These are phyloP conservation scores for Cytospora schulzeri DNA, from an alignment of 2,329 filamentous ascomycete species.

Conservation along the genomic window DNA sequence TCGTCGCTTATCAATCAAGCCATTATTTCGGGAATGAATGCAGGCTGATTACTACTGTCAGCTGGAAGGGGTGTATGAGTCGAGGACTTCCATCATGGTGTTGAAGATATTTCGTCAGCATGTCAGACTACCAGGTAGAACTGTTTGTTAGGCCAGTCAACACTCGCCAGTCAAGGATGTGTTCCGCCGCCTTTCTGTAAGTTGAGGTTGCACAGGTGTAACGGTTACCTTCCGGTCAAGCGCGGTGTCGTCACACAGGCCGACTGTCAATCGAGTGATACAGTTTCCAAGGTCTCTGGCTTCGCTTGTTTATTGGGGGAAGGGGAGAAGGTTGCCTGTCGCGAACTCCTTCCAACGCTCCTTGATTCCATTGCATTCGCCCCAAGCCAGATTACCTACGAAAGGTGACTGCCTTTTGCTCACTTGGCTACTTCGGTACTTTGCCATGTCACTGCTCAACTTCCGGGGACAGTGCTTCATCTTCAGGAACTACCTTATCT, in stretches of 20 bases:
- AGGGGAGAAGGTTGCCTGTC: not conserved
- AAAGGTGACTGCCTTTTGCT: not conserved
- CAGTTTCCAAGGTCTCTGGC: not conserved
- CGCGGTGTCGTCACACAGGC: slow-evolving; percentile 20
- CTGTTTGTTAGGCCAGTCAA: not conserved
- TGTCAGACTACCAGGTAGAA: not conserved
- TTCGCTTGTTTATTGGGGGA: not conserved
- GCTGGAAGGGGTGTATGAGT: not conserved
- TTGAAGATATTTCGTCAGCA: not conserved
- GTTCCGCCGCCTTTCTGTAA: not conserved
- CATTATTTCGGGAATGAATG: not conserved
- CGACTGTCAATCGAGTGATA: slow-evolving; percentile 11
- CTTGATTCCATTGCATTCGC: not conserved
- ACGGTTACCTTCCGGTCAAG: slow-evolving; percentile 9
- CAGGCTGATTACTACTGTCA: slow-evolving; percentile 10
- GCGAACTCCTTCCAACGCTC: not conserved
- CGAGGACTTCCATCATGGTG: not conserved
- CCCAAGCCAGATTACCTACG: not conserved
- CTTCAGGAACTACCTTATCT: not conserved
- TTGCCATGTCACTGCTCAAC: not conserved
- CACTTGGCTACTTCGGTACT: not conserved
- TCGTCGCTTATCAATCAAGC: not conserved
- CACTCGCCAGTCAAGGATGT: not conserved
- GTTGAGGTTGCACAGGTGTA: not conserved
- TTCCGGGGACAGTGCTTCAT: not conserved